phyloP scores from a whole-genome alignment of 2,329 filamentous ascomycete species.

The Claviceps citrina region DNA sequence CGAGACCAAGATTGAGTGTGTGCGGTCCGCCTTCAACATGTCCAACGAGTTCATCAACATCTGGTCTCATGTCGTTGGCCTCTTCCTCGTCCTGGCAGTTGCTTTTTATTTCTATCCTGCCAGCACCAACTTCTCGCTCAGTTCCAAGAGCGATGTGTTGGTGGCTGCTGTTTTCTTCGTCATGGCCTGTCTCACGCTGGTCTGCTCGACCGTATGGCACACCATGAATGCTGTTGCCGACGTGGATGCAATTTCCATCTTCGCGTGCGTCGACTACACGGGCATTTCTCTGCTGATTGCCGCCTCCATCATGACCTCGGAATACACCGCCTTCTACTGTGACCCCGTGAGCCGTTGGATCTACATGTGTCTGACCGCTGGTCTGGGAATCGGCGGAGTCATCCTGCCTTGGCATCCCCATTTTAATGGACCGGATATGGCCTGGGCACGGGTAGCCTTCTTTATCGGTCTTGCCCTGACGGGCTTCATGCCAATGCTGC shows the following conservation, averaged over 20 bases:
- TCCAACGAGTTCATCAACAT: slow-evolving; percentile 97
- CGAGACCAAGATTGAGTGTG: slow-evolving; percentile 77
- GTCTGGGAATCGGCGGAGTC: slow-evolving; percentile 72
- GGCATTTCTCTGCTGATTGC: slow-evolving; percentile 91
- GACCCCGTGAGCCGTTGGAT: slow-evolving; percentile 73
- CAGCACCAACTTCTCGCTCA: slow-evolving; percentile 70
- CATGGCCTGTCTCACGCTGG: slow-evolving; percentile 83
- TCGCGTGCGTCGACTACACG: slow-evolving; percentile 96
- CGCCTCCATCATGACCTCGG: slow-evolving; percentile 92
- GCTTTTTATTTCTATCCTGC: slow-evolving; percentile 94
- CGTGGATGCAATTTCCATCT: slow-evolving; percentile 76
- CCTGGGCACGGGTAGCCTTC: slow-evolving; percentile 82
- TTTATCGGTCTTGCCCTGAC: slow-evolving; percentile 78
- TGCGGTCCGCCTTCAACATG: slow-evolving; percentile 66
- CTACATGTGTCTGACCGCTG: slow-evolving; percentile 70
- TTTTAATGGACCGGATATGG: slow-evolving; percentile 87
- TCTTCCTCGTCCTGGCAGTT: slow-evolving; percentile 73
- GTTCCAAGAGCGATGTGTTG: slow-evolving; percentile 74
- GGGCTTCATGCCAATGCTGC: slow-evolving; percentile 75
- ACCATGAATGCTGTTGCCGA: slow-evolving; percentile 97
- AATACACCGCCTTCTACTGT: slow-evolving; percentile 98
- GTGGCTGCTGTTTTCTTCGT: slow-evolving; percentile 93
- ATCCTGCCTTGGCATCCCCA: slow-evolving; percentile 90
- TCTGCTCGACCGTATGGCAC: slow-evolving; percentile 95
- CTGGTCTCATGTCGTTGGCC: slow-evolving; percentile 84